phyloP scores from a whole-genome alignment of 176 grass and related monocot species.

The Pharus latifolius region DNA sequence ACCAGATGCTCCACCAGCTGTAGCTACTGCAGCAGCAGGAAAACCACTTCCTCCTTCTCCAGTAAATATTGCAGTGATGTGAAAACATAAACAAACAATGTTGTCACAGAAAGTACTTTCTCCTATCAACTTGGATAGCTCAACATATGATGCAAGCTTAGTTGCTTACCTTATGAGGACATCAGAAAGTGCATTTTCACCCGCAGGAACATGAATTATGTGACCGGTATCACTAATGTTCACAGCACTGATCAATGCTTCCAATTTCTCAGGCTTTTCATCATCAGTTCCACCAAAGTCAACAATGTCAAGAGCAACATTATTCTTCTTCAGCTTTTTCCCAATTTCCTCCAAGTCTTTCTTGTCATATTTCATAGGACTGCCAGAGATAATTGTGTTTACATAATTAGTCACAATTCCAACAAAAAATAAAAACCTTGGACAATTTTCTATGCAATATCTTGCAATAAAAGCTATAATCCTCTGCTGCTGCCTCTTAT shows the following conservation, averaged over 20 bases:
- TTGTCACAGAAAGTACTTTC: not conserved
- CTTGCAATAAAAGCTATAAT: slow-evolving; percentile 54
- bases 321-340: slow-evolving; percentile 54
- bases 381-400: too few relatives aligned
- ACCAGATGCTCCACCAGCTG: too few relatives aligned
- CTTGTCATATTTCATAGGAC: slow-evolving; percentile 29
- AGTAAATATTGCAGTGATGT: slow-evolving; percentile 46
- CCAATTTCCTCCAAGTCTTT: slow-evolving; percentile 37
- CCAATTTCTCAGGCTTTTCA: slow-evolving; percentile 45
- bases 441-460: not conserved
- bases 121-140: too few relatives aligned
- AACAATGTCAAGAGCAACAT: slow-evolving; percentile 46
- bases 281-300: slow-evolving; percentile 52
- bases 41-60: too few relatives aligned
- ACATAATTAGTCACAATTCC: not conserved
- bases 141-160: too few relatives aligned
- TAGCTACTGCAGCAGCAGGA: too few relatives aligned
- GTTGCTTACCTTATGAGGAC: slow-evolving; percentile 55
- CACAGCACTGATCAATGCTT: slow-evolving; percentile 21
- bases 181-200: slow-evolving; percentile 37
- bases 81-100: not conserved
- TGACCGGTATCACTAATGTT: slow-evolving; percentile 44
- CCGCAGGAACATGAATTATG: slow-evolving; percentile 42
- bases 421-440: not conserved
- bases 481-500: slow-evolving; percentile 49